Percentiles rank a stretch among this genome's conserved stretches.
These are phyloP conservation scores for Pleurotus sapidus DNA, from an alignment of 768 basidiomycete species.

Conservation along the genomic window DNA sequence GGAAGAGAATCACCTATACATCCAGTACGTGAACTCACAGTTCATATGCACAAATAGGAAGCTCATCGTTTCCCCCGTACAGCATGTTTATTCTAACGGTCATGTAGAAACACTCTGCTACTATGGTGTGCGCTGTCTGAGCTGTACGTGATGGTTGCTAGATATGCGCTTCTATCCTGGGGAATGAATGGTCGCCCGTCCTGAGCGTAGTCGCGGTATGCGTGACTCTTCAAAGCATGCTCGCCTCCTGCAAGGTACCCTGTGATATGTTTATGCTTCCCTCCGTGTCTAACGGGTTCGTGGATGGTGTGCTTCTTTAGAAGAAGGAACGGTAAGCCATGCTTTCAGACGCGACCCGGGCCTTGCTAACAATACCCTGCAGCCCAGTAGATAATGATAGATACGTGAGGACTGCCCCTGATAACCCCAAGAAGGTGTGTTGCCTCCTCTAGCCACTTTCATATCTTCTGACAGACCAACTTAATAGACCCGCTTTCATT, in stretches of 20 bases:
- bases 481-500: conserved; percentile 72
- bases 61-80: conserved; percentile 8
- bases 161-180: conserved; percentile 90
- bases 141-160: conserved; percentile 23
- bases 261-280: not conserved
- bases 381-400: conserved; percentile 85
- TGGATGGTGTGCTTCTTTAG: conserved; percentile 63
- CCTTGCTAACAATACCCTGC: conserved; percentile 10
- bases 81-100: conserved; percentile 89
- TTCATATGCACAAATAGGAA: not conserved
- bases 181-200: conserved; percentile 90
- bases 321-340: conserved; percentile 59
- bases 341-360: not conserved
- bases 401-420: conserved; percentile 74
- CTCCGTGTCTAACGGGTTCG: conserved; percentile 27
- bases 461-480: conserved; percentile 1
- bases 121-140: conserved; percentile 9
- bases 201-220: conserved; percentile 79
- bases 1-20: conserved; percentile 69
- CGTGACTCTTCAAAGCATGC: conserved; percentile 88
- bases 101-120: conserved; percentile 48
- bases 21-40: conserved; percentile 50
- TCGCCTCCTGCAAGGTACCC: conserved; percentile 84
- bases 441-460: not conserved
- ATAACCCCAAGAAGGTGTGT: conserved; percentile 81